These are phyloP conservation scores for Magnusiomyces tetraspermus DNA, from an alignment of 1,139 yeast genomes.

Conservation along the genomic window DNA sequence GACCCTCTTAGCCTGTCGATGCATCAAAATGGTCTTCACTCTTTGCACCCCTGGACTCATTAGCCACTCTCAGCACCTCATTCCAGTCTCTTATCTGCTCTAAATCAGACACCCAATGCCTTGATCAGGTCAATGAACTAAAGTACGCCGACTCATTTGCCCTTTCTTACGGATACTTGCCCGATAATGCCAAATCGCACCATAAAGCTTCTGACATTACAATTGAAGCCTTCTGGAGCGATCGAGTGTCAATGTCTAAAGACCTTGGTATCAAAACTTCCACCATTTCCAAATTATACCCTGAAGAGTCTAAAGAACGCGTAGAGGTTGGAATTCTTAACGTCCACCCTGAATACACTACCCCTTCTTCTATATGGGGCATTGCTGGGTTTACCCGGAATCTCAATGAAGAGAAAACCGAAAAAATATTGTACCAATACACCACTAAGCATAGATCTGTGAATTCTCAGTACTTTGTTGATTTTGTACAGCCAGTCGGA, in stretches of 20 bases:
- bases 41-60: slow-evolving; percentile 12
- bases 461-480: slow-evolving; percentile 18
- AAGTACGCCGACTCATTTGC: slow-evolving; percentile 21
- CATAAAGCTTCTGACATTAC: slow-evolving; percentile 21
- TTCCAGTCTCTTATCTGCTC: no score
- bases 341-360: slow-evolving; percentile 16
- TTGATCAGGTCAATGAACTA: slow-evolving; percentile 12
- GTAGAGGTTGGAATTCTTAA: slow-evolving; percentile 25
- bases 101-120: slow-evolving; percentile 3
- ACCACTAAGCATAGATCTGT: slow-evolving; percentile 26
- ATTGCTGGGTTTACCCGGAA: slow-evolving; percentile 23
- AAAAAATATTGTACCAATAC: slow-evolving; percentile 21
- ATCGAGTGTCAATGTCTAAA: slow-evolving; percentile 8
- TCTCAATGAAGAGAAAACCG: slow-evolving; percentile 17
- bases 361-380: slow-evolving; percentile 19
- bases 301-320: slow-evolving; percentile 14
- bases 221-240: slow-evolving; percentile 22
- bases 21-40: slow-evolving; percentile 24
- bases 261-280: slow-evolving; percentile 3
- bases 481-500: slow-evolving; percentile 36
- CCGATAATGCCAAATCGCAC: slow-evolving; percentile 19
- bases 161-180: slow-evolving; percentile 21
- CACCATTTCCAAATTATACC: slow-evolving; percentile 1
- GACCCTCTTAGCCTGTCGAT: slow-evolving; percentile 9
- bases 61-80: slow-evolving; percentile 4